These are phyloP conservation scores for Skeletonema menzelii DNA, from an alignment of 108 stramenopile genomes.

Conservation along the genomic window DNA sequence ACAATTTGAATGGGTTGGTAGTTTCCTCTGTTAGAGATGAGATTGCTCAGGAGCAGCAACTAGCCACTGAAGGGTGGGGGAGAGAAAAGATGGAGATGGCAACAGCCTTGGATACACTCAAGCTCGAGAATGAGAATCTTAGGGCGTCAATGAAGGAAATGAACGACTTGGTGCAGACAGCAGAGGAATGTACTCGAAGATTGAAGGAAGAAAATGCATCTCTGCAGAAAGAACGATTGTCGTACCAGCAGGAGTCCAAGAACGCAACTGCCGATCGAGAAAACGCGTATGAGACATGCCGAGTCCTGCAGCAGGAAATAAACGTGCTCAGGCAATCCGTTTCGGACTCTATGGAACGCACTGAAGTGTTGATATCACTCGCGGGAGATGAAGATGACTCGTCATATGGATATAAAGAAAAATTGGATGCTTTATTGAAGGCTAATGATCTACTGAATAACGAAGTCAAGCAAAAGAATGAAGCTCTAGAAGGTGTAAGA, in stretches of 20 bases:
- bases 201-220: slow-evolving; percentile 13
- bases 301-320: slow-evolving; percentile 22
- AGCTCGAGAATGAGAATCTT: slow-evolving; percentile 13
- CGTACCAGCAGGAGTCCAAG: slow-evolving; percentile 2
- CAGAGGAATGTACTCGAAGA: not conserved
- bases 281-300: slow-evolving; percentile 19
- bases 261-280: slow-evolving; percentile 15
- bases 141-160: slow-evolving; percentile 6
- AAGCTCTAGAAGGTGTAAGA: slow-evolving; percentile 17
- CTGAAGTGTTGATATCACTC: not conserved
- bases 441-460: slow-evolving; percentile 6
- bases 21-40: slow-evolving; percentile 11
- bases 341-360: slow-evolving; percentile 9
- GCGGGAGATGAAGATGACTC: not conserved
- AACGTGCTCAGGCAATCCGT: slow-evolving; percentile 8
- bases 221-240: slow-evolving; percentile 8
- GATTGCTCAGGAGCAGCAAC: slow-evolving; percentile 13
- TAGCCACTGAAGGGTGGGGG: not conserved
- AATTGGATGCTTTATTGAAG: slow-evolving; percentile 11
- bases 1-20: slow-evolving; percentile 14
- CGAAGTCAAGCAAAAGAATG: slow-evolving; percentile 24
- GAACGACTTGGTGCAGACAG: slow-evolving; percentile 11
- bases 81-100: slow-evolving; percentile 6
- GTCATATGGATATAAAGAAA: slow-evolving; percentile 2
- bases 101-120: not conserved